Percentiles rank a stretch among this genome's conserved stretches.
Evolutionary conservation across 2,329 filamentous ascomycete species (phyloP).

Genomic region (Aspergillus melleus): DNA sequence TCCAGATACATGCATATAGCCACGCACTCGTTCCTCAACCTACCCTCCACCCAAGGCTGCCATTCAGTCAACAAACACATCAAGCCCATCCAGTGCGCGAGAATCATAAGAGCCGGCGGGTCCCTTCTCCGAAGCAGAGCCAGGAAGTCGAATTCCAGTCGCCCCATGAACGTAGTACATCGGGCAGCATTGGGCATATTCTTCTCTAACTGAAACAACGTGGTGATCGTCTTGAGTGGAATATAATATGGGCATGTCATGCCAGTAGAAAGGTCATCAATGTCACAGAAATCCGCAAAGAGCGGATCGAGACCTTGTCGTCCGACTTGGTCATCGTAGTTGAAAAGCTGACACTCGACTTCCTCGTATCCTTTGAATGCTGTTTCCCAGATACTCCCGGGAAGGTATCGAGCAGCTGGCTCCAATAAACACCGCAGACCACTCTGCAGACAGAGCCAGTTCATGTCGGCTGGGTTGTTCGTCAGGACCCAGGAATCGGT

Average conservation of each 20-base stretch:
- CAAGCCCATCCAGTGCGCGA: slow-evolving; percentile 33
- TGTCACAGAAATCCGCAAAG: slow-evolving; percentile 30
- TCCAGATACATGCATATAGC: slow-evolving; percentile 35
- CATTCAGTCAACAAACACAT: slow-evolving; percentile 31
- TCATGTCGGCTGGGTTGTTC: slow-evolving; percentile 21
- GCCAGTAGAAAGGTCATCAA: slow-evolving; percentile 23
- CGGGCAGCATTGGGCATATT: slow-evolving; percentile 22
- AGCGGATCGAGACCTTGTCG: slow-evolving; percentile 25
- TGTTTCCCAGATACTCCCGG: slow-evolving; percentile 26
- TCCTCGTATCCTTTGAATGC: slow-evolving; percentile 20
- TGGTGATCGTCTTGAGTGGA: slow-evolving; percentile 21
- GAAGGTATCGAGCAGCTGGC: slow-evolving; percentile 14
- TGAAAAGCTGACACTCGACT: slow-evolving; percentile 17
- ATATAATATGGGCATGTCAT: slow-evolving; percentile 26
- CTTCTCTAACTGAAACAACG: slow-evolving; percentile 20
- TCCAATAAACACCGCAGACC: slow-evolving; percentile 26
- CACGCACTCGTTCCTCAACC: slow-evolving; percentile 28
- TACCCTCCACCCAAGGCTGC: slow-evolving; percentile 31
- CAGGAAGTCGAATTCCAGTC: slow-evolving; percentile 26
- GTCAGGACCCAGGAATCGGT: slow-evolving; percentile 33
- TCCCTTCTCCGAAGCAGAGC: slow-evolving; percentile 26
- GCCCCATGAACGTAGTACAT: slow-evolving; percentile 28
- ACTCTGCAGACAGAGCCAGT: slow-evolving; percentile 34
- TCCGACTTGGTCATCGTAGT: slow-evolving; percentile 14
- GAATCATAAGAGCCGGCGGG: slow-evolving; percentile 26